Conservation (phyloP, 2,329 filamentous ascomycete species). For the Thielaviopsis populi region DNA sequence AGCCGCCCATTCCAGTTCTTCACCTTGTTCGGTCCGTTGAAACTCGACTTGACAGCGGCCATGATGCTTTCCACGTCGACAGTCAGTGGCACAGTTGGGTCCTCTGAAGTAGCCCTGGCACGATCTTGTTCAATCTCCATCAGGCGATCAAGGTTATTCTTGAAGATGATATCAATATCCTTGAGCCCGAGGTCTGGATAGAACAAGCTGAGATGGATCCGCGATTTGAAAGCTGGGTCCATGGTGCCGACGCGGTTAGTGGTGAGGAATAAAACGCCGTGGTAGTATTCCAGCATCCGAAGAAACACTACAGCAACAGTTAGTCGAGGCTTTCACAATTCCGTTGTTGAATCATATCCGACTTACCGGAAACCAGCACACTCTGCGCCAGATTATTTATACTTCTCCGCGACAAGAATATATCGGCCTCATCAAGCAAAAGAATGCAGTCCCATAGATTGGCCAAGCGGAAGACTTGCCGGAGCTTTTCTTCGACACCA, state of each 20-base stretch:
- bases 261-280: background rate
- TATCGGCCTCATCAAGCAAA: background rate
- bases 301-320: background rate
- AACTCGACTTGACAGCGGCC: background rate
- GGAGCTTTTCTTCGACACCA: background rate
- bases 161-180: background rate
- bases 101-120: background rate
- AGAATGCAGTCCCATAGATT: background rate
- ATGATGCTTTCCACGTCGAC: background rate
- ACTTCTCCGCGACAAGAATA: background rate
- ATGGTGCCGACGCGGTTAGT: background rate
- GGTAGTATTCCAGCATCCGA: background rate
- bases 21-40: background rate
- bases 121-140: no score
- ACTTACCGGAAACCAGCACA: background rate
- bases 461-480: background rate
- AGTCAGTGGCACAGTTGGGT: background rate
- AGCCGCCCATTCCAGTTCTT: conserved; percentile 27
- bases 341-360: no score
- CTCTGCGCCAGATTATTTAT: background rate
- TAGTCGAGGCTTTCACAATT: background rate
- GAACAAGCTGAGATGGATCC: background rate
- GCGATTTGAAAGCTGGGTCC: background rate
- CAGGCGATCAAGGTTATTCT: background rate
- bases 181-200: background rate